Conservation (phyloP, 306 rosid species). For the Mimosa bimucronata region DNA sequence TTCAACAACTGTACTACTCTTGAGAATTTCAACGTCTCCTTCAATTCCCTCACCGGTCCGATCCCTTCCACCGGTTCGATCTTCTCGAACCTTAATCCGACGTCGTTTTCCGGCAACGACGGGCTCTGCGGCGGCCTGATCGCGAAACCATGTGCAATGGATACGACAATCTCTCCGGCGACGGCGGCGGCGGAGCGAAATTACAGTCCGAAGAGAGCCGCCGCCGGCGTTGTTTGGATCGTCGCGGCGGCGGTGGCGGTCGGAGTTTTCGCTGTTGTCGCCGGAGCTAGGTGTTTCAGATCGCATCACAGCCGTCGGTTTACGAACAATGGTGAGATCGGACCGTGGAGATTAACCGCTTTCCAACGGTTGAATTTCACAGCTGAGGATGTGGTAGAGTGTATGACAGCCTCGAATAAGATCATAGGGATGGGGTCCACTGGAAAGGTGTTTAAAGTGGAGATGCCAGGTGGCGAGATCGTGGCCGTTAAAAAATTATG, state of each 20-base stretch:
- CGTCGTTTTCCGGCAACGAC: constrained; percentile 77
- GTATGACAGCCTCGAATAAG: constrained; percentile 68
- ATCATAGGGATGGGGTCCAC: constrained; percentile 93
- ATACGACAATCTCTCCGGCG: constrained; percentile 34
- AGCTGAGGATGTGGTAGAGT: constrained; percentile 83
- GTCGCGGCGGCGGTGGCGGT: constrained; percentile 87
- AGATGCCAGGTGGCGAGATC: constrained; percentile 94
- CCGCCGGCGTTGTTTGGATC: constrained; percentile 88
- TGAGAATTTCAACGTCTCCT: constrained; percentile 58
- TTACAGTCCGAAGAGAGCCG: constrained; percentile 64
- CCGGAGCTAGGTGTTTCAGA: constrained; percentile 86
- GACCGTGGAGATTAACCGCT: constrained; percentile 89
- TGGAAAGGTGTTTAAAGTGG: constrained; percentile 81
- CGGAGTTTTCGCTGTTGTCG: constrained; percentile 74
- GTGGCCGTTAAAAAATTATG: constrained; percentile 89
- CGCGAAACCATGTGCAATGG: constrained; percentile 63
- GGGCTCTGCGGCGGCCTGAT: constrained; percentile 74
- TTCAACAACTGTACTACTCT: constrained; percentile 23
- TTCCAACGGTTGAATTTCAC: constrained; percentile 88
- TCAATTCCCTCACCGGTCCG: constrained; percentile 76
- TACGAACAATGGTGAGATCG: constrained; percentile 49
- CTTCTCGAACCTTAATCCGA: constrained; percentile 69
- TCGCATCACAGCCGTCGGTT: constrained; percentile 62
- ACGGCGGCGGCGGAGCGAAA: constrained; percentile 33
- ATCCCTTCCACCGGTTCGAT: constrained; percentile 68